Percentiles rank a stretch among this genome's conserved stretches.
phyloP scores from a whole-genome alignment of 257 asterid genomes.

The Anisodus tanguticus region DNA sequence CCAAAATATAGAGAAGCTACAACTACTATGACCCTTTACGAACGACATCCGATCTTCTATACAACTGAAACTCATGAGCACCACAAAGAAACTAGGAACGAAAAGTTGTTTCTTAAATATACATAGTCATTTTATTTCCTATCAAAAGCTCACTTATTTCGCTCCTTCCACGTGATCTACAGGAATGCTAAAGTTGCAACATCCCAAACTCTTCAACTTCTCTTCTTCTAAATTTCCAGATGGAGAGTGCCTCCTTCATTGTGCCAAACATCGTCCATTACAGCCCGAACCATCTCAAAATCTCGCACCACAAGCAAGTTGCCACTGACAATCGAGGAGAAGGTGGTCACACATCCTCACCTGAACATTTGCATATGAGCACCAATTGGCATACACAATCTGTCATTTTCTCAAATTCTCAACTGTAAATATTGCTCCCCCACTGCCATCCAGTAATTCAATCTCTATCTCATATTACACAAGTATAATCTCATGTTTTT shows the following conservation, averaged over 20 bases:
- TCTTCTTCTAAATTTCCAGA: conserved; percentile 19
- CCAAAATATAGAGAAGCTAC: not conserved
- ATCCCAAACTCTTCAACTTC: not conserved
- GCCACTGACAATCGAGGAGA: not conserved
- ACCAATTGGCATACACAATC: not conserved
- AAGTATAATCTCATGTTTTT: conserved; percentile 9
- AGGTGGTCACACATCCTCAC: conserved; percentile 11
- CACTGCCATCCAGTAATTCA: not conserved
- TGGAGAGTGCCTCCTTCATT: not conserved
- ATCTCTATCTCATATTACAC: not conserved
- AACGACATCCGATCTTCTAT: not conserved
- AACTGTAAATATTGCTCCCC: not conserved
- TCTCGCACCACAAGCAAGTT: not conserved
- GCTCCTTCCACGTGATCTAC: not conserved
- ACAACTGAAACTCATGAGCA: conserved; percentile 11
- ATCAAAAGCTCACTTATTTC: not conserved
- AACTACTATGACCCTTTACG: not conserved
- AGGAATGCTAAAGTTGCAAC: not conserved
- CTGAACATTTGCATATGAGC: not conserved
- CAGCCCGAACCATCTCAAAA: conserved; percentile 15
- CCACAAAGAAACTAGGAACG: conserved; percentile 1
- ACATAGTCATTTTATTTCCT: not conserved
- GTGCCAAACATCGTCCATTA: not conserved
- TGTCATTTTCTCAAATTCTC: conserved; percentile 8
- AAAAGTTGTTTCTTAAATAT: not conserved